Evolutionary conservation across 2,329 filamentous ascomycete genomes (phyloP).

Genomic region (Cercospora sp.): DNA sequence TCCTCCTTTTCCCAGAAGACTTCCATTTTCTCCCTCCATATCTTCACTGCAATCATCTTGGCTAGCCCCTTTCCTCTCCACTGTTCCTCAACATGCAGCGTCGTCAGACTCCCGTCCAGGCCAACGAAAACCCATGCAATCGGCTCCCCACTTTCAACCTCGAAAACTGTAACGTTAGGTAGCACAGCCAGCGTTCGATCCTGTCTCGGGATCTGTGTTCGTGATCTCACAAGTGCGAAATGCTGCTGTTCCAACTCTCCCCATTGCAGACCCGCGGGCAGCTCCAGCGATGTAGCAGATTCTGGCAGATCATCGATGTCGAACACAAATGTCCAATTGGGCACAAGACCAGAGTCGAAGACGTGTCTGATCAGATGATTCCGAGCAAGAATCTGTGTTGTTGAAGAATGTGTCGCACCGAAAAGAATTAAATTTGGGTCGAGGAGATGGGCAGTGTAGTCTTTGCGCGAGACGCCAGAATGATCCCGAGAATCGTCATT

Average conservation of each 20-base stretch:
- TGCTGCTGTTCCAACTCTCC: conserved; percentile 54
- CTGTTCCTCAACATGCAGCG: conserved; percentile 59
- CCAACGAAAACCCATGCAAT: conserved; percentile 67
- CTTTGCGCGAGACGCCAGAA: conserved; percentile 21
- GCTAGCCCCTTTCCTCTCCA: conserved; percentile 65
- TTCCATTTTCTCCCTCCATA: conserved; percentile 56
- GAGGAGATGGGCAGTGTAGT: conserved; percentile 27
- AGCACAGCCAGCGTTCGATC: conserved; percentile 48
- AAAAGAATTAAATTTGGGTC: conserved; percentile 32
- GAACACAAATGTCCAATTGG: conserved; percentile 35
- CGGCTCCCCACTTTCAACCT: conserved; percentile 46
- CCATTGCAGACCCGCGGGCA: conserved; percentile 58
- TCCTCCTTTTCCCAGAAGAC: conserved; percentile 30
- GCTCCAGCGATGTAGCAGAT: conserved; percentile 11
- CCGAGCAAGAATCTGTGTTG: conserved; percentile 25
- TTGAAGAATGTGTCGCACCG: conserved; percentile 36
- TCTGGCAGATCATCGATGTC: conserved; percentile 15
- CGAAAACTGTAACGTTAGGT: conserved; percentile 40
- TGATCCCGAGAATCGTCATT: conserved; percentile 9
- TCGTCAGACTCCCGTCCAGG: conserved; percentile 61
- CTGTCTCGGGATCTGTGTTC: conserved; percentile 59
- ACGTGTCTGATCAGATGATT: conserved; percentile 27
- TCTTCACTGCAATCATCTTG: conserved; percentile 59
- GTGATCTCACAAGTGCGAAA: conserved; percentile 55
- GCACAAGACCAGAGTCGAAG: conserved; percentile 21